These are phyloP conservation scores for Mortierella sp. DNA, from an alignment of 371 early-diverging fungal genomes.

Conservation along the genomic window DNA sequence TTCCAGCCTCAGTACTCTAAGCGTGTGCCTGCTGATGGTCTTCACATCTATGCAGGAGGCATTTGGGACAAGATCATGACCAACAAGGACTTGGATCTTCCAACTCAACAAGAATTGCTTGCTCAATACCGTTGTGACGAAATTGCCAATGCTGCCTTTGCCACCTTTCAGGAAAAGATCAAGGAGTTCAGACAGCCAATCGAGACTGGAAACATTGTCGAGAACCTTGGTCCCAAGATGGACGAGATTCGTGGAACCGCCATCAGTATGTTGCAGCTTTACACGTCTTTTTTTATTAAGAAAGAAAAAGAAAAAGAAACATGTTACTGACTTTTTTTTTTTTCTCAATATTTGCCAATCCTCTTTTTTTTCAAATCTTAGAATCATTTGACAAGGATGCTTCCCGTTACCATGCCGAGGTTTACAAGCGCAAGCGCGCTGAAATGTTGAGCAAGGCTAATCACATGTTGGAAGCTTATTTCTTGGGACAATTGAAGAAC, in stretches of 20 bases:
- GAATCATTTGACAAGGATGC: constrained; percentile 90
- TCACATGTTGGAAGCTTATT: constrained; percentile 81
- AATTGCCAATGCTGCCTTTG: constrained; percentile 86
- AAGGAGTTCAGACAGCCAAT: constrained; percentile 73
- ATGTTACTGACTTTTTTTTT: constrained; percentile 13
- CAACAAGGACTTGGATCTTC: constrained; percentile 96
- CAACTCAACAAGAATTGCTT: constrained; percentile 97
- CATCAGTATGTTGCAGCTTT: constrained; percentile 58
- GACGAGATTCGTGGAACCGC: constrained; percentile 69
- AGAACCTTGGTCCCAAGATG: constrained; percentile 81
- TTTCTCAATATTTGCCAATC: background rate
- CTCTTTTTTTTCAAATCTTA: constrained; percentile 6
- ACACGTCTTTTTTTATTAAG: no score
- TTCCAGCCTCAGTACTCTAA: constrained; percentile 92
- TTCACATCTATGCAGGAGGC: constrained; percentile 88
- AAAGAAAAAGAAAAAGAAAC: no score
- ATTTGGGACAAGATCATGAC: constrained; percentile 96
- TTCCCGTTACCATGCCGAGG: constrained; percentile 89
- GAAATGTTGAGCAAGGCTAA: constrained; percentile 86
- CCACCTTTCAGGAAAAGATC: constrained; percentile 72
- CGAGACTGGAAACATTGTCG: constrained; percentile 83
- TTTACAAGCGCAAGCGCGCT: constrained; percentile 87
- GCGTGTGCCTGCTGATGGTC: constrained; percentile 96
- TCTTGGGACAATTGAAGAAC: constrained; percentile 89
- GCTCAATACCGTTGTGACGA: constrained; percentile 99